These are phyloP conservation scores for Thraustochytrium sp. DNA, from an alignment of 352 stramenopile genomes.

Conservation along the genomic window DNA sequence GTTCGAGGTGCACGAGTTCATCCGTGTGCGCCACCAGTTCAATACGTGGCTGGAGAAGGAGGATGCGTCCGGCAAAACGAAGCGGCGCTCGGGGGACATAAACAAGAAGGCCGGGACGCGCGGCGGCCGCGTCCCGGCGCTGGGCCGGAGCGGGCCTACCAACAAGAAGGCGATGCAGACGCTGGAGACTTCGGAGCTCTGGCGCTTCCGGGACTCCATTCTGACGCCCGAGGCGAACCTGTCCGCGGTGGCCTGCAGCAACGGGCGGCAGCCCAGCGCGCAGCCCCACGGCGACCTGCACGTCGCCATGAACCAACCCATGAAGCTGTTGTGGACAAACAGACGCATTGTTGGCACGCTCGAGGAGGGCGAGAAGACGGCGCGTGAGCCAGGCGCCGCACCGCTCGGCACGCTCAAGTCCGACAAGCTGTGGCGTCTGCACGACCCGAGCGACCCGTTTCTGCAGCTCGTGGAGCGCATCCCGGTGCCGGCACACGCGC, in stretches of 20 bases:
- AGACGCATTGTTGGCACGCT: background rate
- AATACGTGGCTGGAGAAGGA: background rate
- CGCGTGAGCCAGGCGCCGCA: background rate
- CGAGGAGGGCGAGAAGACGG: background rate
- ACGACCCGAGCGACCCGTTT: slow-evolving; percentile 16
- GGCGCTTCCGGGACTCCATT: slow-evolving; percentile 18
- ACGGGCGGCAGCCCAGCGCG: background rate
- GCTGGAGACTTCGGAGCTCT: background rate
- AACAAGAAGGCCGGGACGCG: background rate
- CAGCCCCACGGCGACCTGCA: background rate
- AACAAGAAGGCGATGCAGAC: background rate
- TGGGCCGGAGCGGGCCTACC: background rate
- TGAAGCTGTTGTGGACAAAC: slow-evolving; percentile 28
- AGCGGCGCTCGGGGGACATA: background rate
- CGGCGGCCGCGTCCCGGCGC: background rate
- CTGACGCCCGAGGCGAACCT: background rate
- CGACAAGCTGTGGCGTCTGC: background rate
- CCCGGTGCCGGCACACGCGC: background rate
- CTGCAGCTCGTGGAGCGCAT: background rate
- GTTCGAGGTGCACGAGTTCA: background rate
- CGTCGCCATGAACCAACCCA: background rate
- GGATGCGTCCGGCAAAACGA: background rate
- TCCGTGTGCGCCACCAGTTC: background rate
- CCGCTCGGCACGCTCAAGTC: background rate
- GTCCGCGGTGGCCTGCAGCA: slow-evolving; percentile 13